Evolutionary conservation across 257 asterid genomes (phyloP).

Genomic region (Lithospermum erythrorhizon): DNA sequence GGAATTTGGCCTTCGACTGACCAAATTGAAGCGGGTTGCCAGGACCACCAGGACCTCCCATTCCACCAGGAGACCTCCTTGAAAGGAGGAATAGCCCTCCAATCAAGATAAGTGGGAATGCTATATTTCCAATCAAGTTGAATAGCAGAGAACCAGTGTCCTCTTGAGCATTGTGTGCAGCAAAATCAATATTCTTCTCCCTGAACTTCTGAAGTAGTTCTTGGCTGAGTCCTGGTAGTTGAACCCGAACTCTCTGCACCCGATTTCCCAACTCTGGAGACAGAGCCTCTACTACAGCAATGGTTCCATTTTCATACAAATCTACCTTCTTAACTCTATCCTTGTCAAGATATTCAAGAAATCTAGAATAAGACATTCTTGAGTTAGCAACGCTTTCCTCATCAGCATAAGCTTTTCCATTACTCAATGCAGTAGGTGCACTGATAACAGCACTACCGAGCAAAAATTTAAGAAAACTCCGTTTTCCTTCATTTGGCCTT

Average conservation of each 20-base stretch:
- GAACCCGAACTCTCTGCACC: slow-evolving; percentile 85
- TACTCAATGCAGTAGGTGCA: slow-evolving; percentile 46
- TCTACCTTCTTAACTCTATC: slow-evolving; percentile 80
- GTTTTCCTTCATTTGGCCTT: slow-evolving; percentile 41
- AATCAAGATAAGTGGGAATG: slow-evolving; percentile 75
- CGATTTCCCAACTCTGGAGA: slow-evolving; percentile 90
- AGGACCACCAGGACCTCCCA: slow-evolving; percentile 99
- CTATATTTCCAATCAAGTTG: slow-evolving; percentile 78
- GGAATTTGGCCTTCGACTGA: slow-evolving; percentile 93
- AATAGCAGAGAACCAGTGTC: slow-evolving; percentile 78
- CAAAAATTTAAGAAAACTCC: slow-evolving; percentile 66
- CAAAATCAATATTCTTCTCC: slow-evolving; percentile 90
- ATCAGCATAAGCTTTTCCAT: slow-evolving; percentile 62
- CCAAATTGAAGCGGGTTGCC: slow-evolving; percentile 75
- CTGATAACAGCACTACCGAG: slow-evolving; percentile 63
- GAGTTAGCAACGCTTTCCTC: slow-evolving; percentile 90
- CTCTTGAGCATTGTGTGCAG: slow-evolving; percentile 92
- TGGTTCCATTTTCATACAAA: slow-evolving; percentile 81
- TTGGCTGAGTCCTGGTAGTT: slow-evolving; percentile 94
- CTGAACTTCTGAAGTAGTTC: slow-evolving; percentile 94
- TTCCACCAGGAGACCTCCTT: slow-evolving; percentile 83
- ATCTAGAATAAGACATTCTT: slow-evolving; percentile 94
- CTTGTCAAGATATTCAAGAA: slow-evolving; percentile 88
- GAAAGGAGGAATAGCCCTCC: slow-evolving; percentile 97
- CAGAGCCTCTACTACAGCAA: slow-evolving; percentile 88